Conservation (phyloP, 106 monocot genomes). For the Dendrobium chrysotoxum region DNA sequence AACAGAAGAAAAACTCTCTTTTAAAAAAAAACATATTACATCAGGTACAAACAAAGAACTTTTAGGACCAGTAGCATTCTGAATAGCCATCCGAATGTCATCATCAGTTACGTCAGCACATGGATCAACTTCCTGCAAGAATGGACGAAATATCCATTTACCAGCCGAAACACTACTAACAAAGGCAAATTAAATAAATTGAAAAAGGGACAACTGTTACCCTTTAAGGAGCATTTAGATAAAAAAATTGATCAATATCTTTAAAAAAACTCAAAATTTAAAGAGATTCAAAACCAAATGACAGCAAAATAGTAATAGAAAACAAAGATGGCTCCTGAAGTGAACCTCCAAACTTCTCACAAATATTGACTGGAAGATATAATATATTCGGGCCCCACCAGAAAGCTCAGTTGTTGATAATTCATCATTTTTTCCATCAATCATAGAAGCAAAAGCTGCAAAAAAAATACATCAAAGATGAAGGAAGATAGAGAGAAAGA, state of each 20-base stretch:
- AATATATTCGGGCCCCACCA: slow-evolving; percentile 95
- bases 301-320: neutral
- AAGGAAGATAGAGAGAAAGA: neutral
- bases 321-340: neutral
- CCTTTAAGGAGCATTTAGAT: neutral
- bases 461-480: neutral
- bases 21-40: slow-evolving; percentile 23
- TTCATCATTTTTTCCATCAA: slow-evolving; percentile 97
- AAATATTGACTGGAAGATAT: slow-evolving; percentile 96
- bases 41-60: slow-evolving; percentile 97
- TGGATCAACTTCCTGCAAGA: slow-evolving; percentile 87
- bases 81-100: slow-evolving; percentile 91
- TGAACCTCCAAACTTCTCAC: slow-evolving; percentile 90
- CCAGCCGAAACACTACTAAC: neutral
- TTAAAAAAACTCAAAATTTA: neutral
- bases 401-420: slow-evolving; percentile 78
- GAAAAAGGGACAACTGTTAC: neutral
- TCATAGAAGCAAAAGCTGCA: slow-evolving; percentile 85
- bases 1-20: neutral
- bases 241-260: neutral
- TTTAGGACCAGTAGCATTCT: slow-evolving; percentile 95
- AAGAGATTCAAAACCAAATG: neutral
- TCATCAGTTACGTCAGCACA: slow-evolving; percentile 91
- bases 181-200: neutral
- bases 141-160: too few relatives aligned